These are phyloP conservation scores for Asterochloris sp. DNA, from an alignment of 139 green algal genomes.

Conservation along the genomic window DNA sequence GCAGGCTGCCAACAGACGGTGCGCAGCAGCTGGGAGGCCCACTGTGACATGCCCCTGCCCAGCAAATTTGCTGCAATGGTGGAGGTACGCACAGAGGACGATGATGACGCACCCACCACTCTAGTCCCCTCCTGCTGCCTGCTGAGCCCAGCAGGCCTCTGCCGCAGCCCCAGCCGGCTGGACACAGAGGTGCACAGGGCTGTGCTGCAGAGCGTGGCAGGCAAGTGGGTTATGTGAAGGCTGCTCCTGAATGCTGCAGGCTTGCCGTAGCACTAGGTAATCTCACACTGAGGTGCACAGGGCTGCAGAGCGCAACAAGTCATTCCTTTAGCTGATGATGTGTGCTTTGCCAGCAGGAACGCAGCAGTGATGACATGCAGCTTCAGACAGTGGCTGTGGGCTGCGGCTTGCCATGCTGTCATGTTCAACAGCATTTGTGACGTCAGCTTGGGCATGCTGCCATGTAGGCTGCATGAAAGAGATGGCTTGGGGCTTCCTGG, in stretches of 20 bases:
- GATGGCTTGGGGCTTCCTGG: no score
- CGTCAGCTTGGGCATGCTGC: no score
- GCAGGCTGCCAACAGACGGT: not conserved
- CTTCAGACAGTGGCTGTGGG: no score
- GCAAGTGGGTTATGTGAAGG: not conserved
- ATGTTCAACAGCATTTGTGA: no score
- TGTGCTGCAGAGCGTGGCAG: not conserved
- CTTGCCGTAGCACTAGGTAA: no score
- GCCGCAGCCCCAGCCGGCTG: not conserved
- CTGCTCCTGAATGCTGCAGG: not conserved
- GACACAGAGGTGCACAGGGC: not conserved
- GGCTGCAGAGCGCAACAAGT: no score
- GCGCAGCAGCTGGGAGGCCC: not conserved
- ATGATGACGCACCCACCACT: not conserved
- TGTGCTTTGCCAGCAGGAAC: no score
- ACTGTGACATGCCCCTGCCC: slow-evolving; percentile 4
- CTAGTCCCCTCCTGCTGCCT: slow-evolving; percentile 5
- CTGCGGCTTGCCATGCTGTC: no score
- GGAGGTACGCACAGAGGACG: not conserved
- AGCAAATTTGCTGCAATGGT: not conserved
- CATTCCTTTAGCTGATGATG: no score
- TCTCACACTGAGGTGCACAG: no score
- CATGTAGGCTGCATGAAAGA: no score
- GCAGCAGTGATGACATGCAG: no score
- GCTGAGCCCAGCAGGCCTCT: not conserved